These are phyloP conservation scores for Heteromeles arbutifolia DNA, from an alignment of 306 rosid genomes.

Conservation along the genomic window DNA sequence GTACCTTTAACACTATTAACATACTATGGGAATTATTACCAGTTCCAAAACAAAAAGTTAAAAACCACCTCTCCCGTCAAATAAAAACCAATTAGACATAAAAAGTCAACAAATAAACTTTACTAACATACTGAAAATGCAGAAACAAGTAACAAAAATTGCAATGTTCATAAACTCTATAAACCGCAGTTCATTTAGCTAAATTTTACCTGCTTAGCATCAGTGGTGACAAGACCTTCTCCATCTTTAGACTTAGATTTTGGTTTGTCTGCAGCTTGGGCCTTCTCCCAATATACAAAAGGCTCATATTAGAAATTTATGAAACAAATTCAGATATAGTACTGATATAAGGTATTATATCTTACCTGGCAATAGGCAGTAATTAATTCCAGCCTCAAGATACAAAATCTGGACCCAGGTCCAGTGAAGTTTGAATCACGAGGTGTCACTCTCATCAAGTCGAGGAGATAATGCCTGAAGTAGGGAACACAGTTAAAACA, in stretches of 20 bases:
- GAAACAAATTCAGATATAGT: background rate
- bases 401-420: constrained; percentile 80
- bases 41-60: background rate
- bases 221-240: constrained; percentile 22
- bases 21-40: background rate
- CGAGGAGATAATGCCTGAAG: constrained; percentile 91
- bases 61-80: background rate
- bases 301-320: constrained; percentile 13
- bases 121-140: background rate
- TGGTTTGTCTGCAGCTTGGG: constrained; percentile 48
- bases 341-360: background rate
- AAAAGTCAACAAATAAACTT: background rate
- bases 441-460: constrained; percentile 96
- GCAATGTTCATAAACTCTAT: constrained; percentile 7
- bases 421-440: constrained; percentile 92
- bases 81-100: background rate
- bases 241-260: constrained; percentile 47
- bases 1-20: background rate
- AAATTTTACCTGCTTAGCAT: constrained; percentile 35
- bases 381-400: constrained; percentile 83
- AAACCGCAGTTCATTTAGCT: constrained; percentile 5
- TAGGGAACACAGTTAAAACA: constrained; percentile 1
- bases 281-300: constrained; percentile 39
- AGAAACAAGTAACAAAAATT: background rate
- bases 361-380: constrained; percentile 78